Percentiles rank a stretch among this genome's conserved stretches.
Evolutionary conservation across 2,329 filamentous ascomycete genomes (phyloP).

Genomic region (Penicillium paneum): DNA sequence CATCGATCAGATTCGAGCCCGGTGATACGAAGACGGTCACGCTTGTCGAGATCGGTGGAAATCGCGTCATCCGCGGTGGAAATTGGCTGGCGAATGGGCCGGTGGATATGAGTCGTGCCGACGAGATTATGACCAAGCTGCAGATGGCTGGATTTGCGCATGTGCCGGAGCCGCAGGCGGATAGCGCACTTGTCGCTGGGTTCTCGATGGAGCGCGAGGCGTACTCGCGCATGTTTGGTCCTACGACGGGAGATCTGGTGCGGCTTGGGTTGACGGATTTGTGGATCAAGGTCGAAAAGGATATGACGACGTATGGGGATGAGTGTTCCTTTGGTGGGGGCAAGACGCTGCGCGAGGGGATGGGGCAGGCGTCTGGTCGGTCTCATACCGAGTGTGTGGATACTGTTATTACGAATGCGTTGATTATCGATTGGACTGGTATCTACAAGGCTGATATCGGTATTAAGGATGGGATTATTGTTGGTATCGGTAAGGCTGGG

Average conservation of each 20-base stretch:
- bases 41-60: constrained; percentile 81
- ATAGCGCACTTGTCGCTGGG: constrained; percentile 56
- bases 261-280: constrained; percentile 79
- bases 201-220: constrained; percentile 72
- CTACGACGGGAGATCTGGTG: constrained; percentile 83
- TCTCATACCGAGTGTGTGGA: constrained; percentile 71
- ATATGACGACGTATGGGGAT: constrained; percentile 80
- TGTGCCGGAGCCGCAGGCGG: constrained; percentile 61
- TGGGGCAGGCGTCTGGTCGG: constrained; percentile 85
- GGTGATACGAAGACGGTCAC: constrained; percentile 88
- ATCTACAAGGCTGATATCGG: constrained; percentile 98
- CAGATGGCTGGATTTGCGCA: constrained; percentile 76
- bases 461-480: constrained; percentile 81
- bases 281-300: constrained; percentile 86
- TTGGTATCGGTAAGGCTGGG: constrained; percentile 87
- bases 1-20: constrained; percentile 89
- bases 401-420: constrained; percentile 81
- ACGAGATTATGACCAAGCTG: constrained; percentile 65
- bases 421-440: constrained; percentile 86
- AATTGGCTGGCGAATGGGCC: constrained; percentile 73
- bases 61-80: constrained; percentile 76
- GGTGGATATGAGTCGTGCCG: constrained; percentile 62
- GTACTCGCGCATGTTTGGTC: constrained; percentile 88
- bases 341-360: constrained; percentile 89
- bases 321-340: constrained; percentile 95